Evolutionary conservation across 805 yeast species (phyloP).

Genomic region (Maudiozyma barnettii): DNA sequence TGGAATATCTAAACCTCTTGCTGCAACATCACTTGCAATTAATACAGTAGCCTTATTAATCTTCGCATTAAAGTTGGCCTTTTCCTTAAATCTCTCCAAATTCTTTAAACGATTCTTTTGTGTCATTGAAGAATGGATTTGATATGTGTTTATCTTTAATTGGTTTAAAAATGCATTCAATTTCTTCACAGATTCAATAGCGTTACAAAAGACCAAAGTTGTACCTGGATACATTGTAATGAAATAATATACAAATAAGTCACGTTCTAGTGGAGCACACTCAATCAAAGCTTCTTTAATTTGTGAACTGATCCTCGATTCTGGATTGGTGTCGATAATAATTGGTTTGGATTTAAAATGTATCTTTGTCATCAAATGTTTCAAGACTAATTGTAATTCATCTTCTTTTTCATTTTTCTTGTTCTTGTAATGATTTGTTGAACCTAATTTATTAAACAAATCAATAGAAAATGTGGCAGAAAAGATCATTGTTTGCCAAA

Average conservation of each 20-base stretch:
- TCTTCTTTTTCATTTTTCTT: slow-evolving; percentile 13
- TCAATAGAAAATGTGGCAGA: slow-evolving; percentile 88
- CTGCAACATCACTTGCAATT: slow-evolving; percentile 95
- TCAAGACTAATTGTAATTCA: slow-evolving; percentile 50
- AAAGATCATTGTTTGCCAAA: slow-evolving; percentile 83
- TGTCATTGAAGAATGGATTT: slow-evolving; percentile 88
- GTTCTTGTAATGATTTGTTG: slow-evolving; percentile 20
- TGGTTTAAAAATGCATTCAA: slow-evolving; percentile 65
- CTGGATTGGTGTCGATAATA: slow-evolving; percentile 80
- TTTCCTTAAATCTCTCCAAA: slow-evolving; percentile 46
- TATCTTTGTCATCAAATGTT: slow-evolving; percentile 57
- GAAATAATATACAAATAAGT: slow-evolving; percentile 81
- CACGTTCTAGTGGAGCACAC: slow-evolving; percentile 85
- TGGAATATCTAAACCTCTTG: slow-evolving; percentile 92
- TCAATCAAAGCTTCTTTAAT: slow-evolving; percentile 83
- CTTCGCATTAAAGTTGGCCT: slow-evolving; percentile 32
- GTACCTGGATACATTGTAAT: slow-evolving; percentile 78
- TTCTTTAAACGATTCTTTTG: slow-evolving; percentile 87
- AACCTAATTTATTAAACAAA: slow-evolving; percentile 64
- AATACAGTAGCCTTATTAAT: slow-evolving; percentile 53
- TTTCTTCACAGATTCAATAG: slow-evolving; percentile 91
- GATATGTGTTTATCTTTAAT: slow-evolving; percentile 57
- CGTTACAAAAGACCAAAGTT: slow-evolving; percentile 84
- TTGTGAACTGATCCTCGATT: slow-evolving; percentile 61
- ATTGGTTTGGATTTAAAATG: slow-evolving; percentile 63